Evolutionary conservation across 495 filamentous ascomycete species (phyloP).

Genomic region (Aspergillus conjunctus): DNA sequence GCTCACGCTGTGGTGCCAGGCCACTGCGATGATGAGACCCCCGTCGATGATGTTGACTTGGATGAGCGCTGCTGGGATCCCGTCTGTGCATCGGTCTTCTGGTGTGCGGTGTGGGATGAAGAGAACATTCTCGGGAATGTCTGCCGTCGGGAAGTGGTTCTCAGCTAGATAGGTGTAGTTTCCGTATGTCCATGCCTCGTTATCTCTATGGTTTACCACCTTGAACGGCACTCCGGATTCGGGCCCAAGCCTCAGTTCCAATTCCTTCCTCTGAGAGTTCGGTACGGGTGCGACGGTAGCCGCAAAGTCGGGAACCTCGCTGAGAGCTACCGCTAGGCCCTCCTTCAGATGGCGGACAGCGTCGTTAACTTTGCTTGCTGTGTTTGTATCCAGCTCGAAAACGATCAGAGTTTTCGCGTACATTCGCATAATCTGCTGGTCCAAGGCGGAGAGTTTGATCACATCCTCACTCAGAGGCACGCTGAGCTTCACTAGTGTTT

Average conservation of each 20-base stretch:
- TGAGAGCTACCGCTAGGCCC: slow-evolving; percentile 12
- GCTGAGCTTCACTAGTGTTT: slow-evolving; percentile 17
- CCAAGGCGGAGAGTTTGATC: slow-evolving; percentile 18
- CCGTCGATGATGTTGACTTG: slow-evolving; percentile 13
- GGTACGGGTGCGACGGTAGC: slow-evolving; percentile 13
- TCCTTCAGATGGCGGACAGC: slow-evolving; percentile 13
- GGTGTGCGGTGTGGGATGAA: slow-evolving; percentile 9
- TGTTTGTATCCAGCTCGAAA: slow-evolving; percentile 1
- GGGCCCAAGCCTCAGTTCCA: slow-evolving; percentile 12
- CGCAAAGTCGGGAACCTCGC: slow-evolving; percentile 16
- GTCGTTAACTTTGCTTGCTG: not conserved
- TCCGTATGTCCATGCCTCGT: slow-evolving; percentile 12
- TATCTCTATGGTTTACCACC: slow-evolving; percentile 13
- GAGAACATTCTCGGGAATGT: slow-evolving; percentile 16
- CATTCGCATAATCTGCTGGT: slow-evolving; percentile 16
- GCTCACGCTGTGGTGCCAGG: slow-evolving; percentile 16
- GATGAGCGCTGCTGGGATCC: slow-evolving; percentile 7
- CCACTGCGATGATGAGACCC: slow-evolving; percentile 8
- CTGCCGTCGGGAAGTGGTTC: slow-evolving; percentile 10
- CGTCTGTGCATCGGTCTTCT: not conserved
- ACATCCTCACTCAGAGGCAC: slow-evolving; percentile 17
- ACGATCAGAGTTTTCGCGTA: slow-evolving; percentile 10
- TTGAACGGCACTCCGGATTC: slow-evolving; percentile 12
- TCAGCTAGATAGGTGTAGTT: slow-evolving; percentile 15
- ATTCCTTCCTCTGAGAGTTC: slow-evolving; percentile 10